Conservation (phyloP, 495 filamentous ascomycete genomes). For the Annulohypoxylon maeteangense region DNA sequence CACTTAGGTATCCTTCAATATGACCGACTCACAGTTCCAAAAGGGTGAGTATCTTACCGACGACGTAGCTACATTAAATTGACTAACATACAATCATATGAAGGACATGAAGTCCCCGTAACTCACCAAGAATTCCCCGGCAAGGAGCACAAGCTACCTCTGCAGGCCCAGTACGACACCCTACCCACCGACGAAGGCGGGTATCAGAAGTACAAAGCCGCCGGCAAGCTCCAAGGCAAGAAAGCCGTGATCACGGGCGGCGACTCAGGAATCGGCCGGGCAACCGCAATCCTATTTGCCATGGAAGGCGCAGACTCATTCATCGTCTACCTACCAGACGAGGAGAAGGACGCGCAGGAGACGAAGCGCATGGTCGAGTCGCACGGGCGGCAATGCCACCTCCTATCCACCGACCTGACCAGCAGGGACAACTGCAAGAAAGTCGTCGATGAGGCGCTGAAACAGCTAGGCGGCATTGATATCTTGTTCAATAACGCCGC, state of each 20-base stretch:
- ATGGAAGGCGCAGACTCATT: conserved; percentile 83
- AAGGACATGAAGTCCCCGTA: conserved; percentile 76
- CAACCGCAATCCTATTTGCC: conserved; percentile 80
- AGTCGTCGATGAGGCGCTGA: conserved; percentile 71
- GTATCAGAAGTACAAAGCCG: conserved; percentile 79
- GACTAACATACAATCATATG: conserved; percentile 19
- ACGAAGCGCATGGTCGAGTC: conserved; percentile 75
- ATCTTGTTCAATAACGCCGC: conserved; percentile 86
- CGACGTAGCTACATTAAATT: background rate
- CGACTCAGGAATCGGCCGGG: conserved; percentile 83
- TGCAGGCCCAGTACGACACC: conserved; percentile 71
- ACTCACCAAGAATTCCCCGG: conserved; percentile 76
- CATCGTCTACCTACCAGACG: conserved; percentile 79
- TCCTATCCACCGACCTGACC: conserved; percentile 70
- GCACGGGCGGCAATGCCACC: conserved; percentile 69
- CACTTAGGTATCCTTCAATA: conserved; percentile 26
- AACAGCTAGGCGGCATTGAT: conserved; percentile 74
- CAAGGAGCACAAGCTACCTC: conserved; percentile 70
- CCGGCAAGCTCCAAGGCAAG: conserved; percentile 79
- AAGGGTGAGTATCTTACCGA: conserved; percentile 43
- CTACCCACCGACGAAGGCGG: conserved; percentile 76
- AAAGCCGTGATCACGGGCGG: conserved; percentile 85
- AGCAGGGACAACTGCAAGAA: conserved; percentile 73
- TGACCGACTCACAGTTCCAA: conserved; percentile 64
- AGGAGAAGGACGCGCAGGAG: conserved; percentile 80